These are phyloP conservation scores for Aspergillus costaricaensis DNA, from an alignment of 2,329 filamentous ascomycete genomes.

Conservation along the genomic window DNA sequence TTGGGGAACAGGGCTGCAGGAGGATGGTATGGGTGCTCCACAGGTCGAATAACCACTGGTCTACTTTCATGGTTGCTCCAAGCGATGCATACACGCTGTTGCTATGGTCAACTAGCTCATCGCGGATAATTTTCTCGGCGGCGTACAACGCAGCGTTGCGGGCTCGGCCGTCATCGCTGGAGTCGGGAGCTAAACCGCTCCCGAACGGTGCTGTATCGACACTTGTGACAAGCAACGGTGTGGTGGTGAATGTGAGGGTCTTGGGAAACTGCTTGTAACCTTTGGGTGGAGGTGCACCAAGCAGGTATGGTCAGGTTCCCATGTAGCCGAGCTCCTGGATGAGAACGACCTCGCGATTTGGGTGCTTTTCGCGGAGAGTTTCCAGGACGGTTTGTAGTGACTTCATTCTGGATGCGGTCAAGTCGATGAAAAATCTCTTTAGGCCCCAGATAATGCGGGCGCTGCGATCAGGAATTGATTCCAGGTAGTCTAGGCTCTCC, in stretches of 20 bases:
- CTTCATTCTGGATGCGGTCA: neutral
- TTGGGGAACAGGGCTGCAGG: conserved; percentile 9
- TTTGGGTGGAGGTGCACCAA: conserved; percentile 4
- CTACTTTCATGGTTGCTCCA: neutral
- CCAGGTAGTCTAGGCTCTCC: neutral
- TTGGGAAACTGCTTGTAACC: conserved; percentile 2
- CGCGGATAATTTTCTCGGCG: neutral
- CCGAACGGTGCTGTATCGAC: conserved; percentile 6
- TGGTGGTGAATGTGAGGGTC: neutral
- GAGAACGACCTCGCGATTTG: neutral
- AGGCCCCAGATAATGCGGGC: neutral
- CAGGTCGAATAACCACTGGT: neutral
- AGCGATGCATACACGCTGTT: neutral
- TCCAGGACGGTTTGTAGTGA: neutral
- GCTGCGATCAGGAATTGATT: neutral
- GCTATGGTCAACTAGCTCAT: neutral
- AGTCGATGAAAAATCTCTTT: neutral
- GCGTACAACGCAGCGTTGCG: conserved; percentile 8
- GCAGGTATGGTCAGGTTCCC: neutral
- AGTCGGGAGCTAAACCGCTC: neutral
- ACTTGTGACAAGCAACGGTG: conserved; percentile 1
- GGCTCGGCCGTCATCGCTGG: conserved; percentile 2
- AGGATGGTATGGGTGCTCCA: neutral
- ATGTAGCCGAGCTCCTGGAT: conserved; percentile 1
- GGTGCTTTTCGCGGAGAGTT: neutral